Base-by-base conservation (phyloP, 208 protist genomes). In the Leishmania turanica region DNA sequence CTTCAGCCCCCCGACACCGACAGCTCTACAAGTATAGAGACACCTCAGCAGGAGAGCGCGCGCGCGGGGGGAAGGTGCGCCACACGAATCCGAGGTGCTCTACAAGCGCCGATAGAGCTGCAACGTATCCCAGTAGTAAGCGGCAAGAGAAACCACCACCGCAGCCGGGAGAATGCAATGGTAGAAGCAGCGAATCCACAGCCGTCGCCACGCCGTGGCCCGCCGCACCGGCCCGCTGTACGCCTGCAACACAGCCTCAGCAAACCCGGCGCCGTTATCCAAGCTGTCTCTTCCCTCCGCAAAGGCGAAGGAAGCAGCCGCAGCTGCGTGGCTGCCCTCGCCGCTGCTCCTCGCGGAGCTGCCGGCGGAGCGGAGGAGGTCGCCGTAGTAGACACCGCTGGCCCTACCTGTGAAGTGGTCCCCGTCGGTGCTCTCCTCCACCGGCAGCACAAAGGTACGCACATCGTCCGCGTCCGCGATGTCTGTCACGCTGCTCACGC, bases 381-480 rank as follows among this genome's bases (percentile, higher is more conserved):
- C 77, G 21, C 90, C 90, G 75, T 93, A 93, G 78, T 88, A 92
- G 7, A 92, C 84, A 49, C 90, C 90, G 74, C 90, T 94, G 19
- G 84, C 86, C 1, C 90, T 78, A 15, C 84, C 86, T 3, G 81
- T 89, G 72, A 89, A 91, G n/a, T 78, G 74, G 11, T 86, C 86
- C n/a, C 56, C 86, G 60, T 51, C 70, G 34, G 45, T 40, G 40
- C 56, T 68, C 47, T 87, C 71, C 70, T 75, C 71, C 1, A 85
- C 82, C 1, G 82, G 82, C 58, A 85, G 65, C 81, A 66, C 70
- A 47, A 77, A 45, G 19, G 60, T 66, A 4, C n/a, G 58, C 45
- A 21, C 78, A 15, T 62, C 66, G 24, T 51, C 64, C 54, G 45
- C 34, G 0, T 76, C 81, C 24, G 49, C 51, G 13, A 71, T 66